Percentiles rank a stretch among this genome's conserved stretches.
Evolutionary conservation across 352 stramenopile species (phyloP).

Genomic region (Thalassiosira livingstoniorum): DNA sequence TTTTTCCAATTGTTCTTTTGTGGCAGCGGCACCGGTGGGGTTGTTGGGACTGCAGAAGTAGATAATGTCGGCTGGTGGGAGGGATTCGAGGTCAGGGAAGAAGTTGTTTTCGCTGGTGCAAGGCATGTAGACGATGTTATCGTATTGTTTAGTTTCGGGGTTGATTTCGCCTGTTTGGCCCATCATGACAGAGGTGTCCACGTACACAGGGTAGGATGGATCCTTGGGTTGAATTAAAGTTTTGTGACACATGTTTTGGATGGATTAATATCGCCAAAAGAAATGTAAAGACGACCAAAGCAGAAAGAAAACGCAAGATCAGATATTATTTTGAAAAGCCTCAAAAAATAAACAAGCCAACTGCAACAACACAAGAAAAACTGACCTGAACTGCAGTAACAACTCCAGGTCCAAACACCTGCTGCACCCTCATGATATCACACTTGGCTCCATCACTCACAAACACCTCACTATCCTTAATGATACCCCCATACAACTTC

Average conservation of each 20-base stretch:
- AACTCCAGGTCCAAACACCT: slow-evolving; percentile 90
- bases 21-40: slow-evolving; percentile 89
- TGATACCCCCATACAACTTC: slow-evolving; percentile 88
- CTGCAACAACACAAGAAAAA: not conserved
- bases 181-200: slow-evolving; percentile 90
- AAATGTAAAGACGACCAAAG: no score
- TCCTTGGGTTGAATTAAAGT: slow-evolving; percentile 58
- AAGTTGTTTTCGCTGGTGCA: slow-evolving; percentile 89
- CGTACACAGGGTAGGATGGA: slow-evolving; percentile 90
- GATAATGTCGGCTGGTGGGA: slow-evolving; percentile 88
- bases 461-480: slow-evolving; percentile 89
- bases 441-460: slow-evolving; percentile 91
- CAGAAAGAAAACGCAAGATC: no score
- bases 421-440: slow-evolving; percentile 90
- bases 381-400: slow-evolving; percentile 86
- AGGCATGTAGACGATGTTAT: slow-evolving; percentile 92
- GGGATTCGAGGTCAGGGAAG: slow-evolving; percentile 87
- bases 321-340: no score
- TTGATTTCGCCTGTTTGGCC: slow-evolving; percentile 86
- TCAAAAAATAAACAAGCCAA: no score
- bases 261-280: no score
- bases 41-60: slow-evolving; percentile 92
- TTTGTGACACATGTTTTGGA: no score
- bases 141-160: slow-evolving; percentile 86
- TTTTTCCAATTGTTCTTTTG: slow-evolving; percentile 85